These are phyloP conservation scores for Claviceps africana DNA, from an alignment of 2,329 filamentous ascomycete species.

Conservation along the genomic window DNA sequence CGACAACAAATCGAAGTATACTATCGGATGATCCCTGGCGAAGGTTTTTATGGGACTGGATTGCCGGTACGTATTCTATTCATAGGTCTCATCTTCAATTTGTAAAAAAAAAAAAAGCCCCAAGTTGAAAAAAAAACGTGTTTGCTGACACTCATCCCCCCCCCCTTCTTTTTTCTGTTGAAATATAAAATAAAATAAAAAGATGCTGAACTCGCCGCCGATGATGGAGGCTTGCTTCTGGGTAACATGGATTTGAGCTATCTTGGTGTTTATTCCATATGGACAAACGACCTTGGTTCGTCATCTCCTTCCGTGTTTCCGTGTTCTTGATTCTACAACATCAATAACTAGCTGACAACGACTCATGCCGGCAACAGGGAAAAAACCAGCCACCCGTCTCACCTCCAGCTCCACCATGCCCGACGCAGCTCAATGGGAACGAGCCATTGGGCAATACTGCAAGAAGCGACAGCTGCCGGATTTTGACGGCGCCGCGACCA, in stretches of 20 bases:
- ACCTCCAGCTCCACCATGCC: conserved; percentile 29
- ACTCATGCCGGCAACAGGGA: conserved; percentile 23
- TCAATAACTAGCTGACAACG: background rate
- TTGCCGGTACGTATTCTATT: conserved; percentile 38
- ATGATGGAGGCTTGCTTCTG: conserved; percentile 56
- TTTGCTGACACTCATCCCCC: too few species aligned
- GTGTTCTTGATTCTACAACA: background rate
- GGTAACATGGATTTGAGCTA: conserved; percentile 59
- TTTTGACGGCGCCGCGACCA: conserved; percentile 50
- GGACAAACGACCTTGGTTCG: conserved; percentile 54
- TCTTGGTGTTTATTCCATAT: conserved; percentile 58
- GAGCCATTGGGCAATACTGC: conserved; percentile 48
- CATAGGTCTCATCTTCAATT: background rate
- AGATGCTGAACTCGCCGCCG: conserved; percentile 51
- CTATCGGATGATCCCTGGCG: conserved; percentile 60
- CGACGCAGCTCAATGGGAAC: conserved; percentile 43
- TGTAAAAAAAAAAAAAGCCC: background rate
- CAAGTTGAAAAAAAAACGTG: background rate
- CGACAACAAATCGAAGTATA: conserved; percentile 49
- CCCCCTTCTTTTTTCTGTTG: too few species aligned
- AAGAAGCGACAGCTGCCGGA: conserved; percentile 46
- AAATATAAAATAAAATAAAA: background rate
- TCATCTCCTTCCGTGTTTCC: background rate
- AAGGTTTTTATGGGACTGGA: conserved; percentile 66
- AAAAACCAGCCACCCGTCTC: conserved; percentile 33